Base-by-base conservation (phyloP, 805 yeast species). In the Schizosaccharomyces osmophilus region DNA sequence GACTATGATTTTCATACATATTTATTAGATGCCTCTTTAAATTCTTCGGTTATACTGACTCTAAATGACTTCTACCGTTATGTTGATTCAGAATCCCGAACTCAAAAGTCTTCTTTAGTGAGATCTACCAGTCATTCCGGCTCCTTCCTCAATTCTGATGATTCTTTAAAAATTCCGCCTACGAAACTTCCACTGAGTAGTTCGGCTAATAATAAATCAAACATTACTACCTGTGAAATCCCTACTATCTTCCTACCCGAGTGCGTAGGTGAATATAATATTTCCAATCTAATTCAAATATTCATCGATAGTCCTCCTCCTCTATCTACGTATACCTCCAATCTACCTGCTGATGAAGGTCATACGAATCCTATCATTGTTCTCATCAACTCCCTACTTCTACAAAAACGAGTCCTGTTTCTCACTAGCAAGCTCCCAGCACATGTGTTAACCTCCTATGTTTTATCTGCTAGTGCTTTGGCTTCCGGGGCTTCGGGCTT, bases 401-500 rank as follows among this genome's bases (percentile, higher is more conserved):
- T 45, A 6, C 26, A n/a, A 19, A 45, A 45, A 9, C 22, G 26
- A 11, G 51, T 45, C 3, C 51, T 45, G 13, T 45, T 45, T 45
- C 51, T 45, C 24, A 45, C 51, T 19, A 45, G 26, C 22, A 45
- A n/a, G 51, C 73, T 76, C 64, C 73, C 80, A 1, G 74, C 82
- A 4, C 75, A 76, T 3, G 74, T 75, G 64, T 79, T 80, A 22
- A 76, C 78, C 61, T 81, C 79, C 66, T 75, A 73, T 62, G 73
- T 79, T 0, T 69, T 79, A 61, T 75, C 80, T 17, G 72, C 77
- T 0, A 68, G 79, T 62, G 76, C 77, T 61, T 68, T 80, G 55
- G 73, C 78, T 13, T 79, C 81, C 0, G 82, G 83, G 1, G 51
- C 51, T n/a, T 45, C 63, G 29, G 82, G 82, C 3, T 73, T 80